Evolutionary conservation across 1,284 basidiomycete species (phyloP).

Genomic region (Amylostereum areolatum): DNA sequence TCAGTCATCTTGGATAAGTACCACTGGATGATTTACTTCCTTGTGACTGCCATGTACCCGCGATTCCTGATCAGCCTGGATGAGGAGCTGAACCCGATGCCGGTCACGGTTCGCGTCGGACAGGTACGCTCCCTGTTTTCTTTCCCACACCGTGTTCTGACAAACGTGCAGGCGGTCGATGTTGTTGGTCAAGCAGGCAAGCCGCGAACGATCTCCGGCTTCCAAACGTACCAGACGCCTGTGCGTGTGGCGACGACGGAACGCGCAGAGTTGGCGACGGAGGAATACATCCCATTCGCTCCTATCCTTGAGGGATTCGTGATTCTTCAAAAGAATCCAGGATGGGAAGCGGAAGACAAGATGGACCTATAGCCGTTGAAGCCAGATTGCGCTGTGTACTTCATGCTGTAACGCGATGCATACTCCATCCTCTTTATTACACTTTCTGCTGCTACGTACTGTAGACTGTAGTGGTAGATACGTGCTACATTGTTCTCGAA

Average conservation of each 20-base stretch:
- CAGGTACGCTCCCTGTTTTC: constrained; percentile 47
- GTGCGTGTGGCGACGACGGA: constrained; percentile 93
- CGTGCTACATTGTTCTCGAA: too few species aligned
- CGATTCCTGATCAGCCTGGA: constrained; percentile 97
- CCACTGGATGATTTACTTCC: constrained; percentile 99
- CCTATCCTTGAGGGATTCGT: constrained; percentile 89
- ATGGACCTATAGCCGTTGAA: constrained; percentile 56
- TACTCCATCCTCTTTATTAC: too few species aligned
- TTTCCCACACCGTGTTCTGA: constrained; percentile 5
- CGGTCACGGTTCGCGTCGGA: constrained; percentile 93
- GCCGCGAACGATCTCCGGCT: constrained; percentile 86
- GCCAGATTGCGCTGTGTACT: too few species aligned
- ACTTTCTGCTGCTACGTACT: too few species aligned
- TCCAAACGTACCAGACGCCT: constrained; percentile 96
- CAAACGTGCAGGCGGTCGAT: constrained; percentile 63
- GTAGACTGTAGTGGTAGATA: too few species aligned
- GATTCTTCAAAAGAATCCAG: constrained; percentile 82
- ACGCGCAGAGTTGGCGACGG: constrained; percentile 92
- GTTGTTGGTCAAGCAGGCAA: constrained; percentile 91
- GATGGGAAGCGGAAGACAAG: constrained; percentile 77
- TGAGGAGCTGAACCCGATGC: constrained; percentile 79
- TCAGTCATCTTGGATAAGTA: constrained; percentile 89
- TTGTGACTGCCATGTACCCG: constrained; percentile 95
- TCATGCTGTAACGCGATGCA: too few species aligned
- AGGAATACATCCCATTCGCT: constrained; percentile 91